Evolutionary conservation across 2,329 filamentous ascomycete genomes (phyloP), one percentile per base, ranked within the genome.

Genomic region (Lojkania enalia): DNA sequence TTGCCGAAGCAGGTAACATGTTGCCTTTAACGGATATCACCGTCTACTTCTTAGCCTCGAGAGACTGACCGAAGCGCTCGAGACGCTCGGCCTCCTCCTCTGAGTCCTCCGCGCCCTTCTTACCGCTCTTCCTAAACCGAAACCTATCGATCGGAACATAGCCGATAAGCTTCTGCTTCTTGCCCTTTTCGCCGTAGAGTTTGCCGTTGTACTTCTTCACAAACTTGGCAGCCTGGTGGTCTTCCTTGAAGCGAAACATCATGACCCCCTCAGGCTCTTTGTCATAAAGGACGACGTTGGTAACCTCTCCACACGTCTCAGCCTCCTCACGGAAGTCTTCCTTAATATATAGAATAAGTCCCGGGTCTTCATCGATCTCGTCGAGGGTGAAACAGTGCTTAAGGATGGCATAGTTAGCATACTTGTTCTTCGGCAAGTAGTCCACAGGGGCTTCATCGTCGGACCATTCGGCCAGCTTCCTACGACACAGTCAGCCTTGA

Each of bases 381-480:
- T 85, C 67, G 19, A 92, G 77, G 1, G 90, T 95, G 71, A 99
- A 99, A 86, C 96, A 95, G 72, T 95, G 85, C 64, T 89, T 89
- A 52, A 99, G 74, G 46, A 97, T 85, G 20, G 96, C 91, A 13
- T 88, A 77, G 67, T 91, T 95, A 60, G 91, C 88, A 72, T 82
- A 87, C 60, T 74, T 74, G 51, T 70, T 78, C 6, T 76, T 79
- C 31, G 83, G 77, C n/a, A 79, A 77, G 0, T 52, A 42, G 25
- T 63, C 53, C 20, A 54, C 41, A 18, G 83, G 61, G 18, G 76
- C 70, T 1, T 77, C 80, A 19, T 86, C 81, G 62, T 96, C 92
- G 62, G 90, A 88, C 94, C 94, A 99, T 69, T 97, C 91, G 3
- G 90, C 87, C 23, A 97, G 82, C 72, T 92, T 91, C n/a, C n/a